Evolutionary conservation across 2,329 filamentous ascomycete species (phyloP).

Genomic region (Elsinoe necatrix): DNA sequence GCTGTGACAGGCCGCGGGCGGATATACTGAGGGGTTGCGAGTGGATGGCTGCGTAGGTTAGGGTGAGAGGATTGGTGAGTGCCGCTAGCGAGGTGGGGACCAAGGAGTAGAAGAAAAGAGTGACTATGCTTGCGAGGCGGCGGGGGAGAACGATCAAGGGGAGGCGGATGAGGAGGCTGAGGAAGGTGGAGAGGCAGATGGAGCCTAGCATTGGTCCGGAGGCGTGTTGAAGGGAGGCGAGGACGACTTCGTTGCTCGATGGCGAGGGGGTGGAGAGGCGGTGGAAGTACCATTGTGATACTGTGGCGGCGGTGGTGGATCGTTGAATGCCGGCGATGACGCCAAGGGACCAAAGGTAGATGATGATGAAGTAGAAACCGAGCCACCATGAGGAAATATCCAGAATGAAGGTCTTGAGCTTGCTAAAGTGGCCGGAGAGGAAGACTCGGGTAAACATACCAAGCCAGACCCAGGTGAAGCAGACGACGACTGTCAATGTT

Average conservation of each 20-base stretch:
- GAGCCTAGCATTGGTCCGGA: constrained; percentile 83
- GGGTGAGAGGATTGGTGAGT: constrained; percentile 79
- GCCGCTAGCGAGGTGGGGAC: constrained; percentile 78
- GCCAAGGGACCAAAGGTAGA: constrained; percentile 91
- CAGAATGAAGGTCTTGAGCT: constrained; percentile 61
- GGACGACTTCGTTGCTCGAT: constrained; percentile 70
- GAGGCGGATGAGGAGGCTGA: constrained; percentile 71
- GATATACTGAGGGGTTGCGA: constrained; percentile 72
- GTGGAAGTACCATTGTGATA: constrained; percentile 99
- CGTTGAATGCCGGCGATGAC: constrained; percentile 84
- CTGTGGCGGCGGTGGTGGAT: constrained; percentile 84
- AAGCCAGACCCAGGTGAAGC: constrained; percentile 94
- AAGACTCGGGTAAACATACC: constrained; percentile 95
- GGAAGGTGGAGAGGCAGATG: constrained; percentile 76
- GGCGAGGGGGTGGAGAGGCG: constrained; percentile 71
- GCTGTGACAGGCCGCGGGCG: constrained; percentile 69
- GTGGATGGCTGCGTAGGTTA: constrained; percentile 92
- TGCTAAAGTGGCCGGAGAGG: constrained; percentile 74
- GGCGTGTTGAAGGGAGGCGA: constrained; percentile 73
- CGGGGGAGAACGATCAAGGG: constrained; percentile 77
- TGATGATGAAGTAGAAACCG: constrained; percentile 80
- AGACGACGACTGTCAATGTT: constrained; percentile 64
- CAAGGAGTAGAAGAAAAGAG: constrained; percentile 67
- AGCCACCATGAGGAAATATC: constrained; percentile 90
- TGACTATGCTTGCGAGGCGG: constrained; percentile 59